Evolutionary conservation across 2,329 filamentous ascomycete species (phyloP), one percentile per base, ranked within the genome.

Genomic region (Dichotomopilus funicola): DNA sequence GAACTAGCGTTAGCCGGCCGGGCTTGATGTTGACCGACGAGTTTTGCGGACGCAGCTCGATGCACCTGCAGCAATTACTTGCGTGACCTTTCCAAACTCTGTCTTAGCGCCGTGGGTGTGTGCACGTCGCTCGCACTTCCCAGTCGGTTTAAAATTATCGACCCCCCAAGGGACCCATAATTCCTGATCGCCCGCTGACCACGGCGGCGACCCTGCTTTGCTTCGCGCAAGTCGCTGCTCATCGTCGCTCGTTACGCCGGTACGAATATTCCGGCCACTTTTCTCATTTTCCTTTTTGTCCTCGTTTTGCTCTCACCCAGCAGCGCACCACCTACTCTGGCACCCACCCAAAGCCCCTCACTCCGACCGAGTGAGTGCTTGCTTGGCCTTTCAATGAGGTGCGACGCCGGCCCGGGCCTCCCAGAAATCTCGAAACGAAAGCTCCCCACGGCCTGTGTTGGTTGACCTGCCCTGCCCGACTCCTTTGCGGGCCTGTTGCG

Each of bases 401-500:
- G 53, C 53, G 37, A 51, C 49, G 11, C n/a, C 53, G 11, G n/a
- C 48, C 19, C 7, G 42, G 53, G 49, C 10, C 33, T 9, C 49
- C 42, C 48, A 43, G 38, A 49, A 42, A 55, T 51, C 43, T 55
- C 53, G 49, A 55, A 55, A 53, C 51, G 19, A 27, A 27, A 27
- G 19, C 19, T 27, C 51, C 36, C 37, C 31, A 45, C 51, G 51
- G 41, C 10, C 10, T 53, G 51, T 47, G 36, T 45, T 53, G 51
- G 37, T 48, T 53, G 48, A 53, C 48, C 51, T 53, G 34, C 34
- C 43, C 19, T 13, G 5, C 43, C 51, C 51, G 43, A 36, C 13
- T 45, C 46, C 48, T 57, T 52, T 47, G 55, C 56, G 55, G 45
- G 57, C 41, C 56, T 54, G 61, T 57, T 65, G 71, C 70, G 72